Base-by-base conservation (phyloP, 352 stramenopile genomes). In the Pilasporangium apinafurcum region DNA sequence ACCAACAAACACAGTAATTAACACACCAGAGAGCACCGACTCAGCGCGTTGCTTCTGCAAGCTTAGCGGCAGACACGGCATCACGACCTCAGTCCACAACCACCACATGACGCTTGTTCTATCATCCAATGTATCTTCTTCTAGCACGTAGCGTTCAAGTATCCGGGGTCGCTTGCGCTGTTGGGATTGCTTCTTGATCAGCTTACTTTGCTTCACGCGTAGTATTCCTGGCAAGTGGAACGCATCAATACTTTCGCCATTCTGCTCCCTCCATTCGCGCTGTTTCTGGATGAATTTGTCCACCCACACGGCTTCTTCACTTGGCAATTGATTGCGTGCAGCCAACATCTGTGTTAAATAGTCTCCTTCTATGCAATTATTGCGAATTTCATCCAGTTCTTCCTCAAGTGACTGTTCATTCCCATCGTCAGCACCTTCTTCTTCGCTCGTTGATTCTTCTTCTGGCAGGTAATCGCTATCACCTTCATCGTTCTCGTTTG, bases 231-330 rank as follows among this genome's bases (percentile, higher is more conserved):
- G 35, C 29, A 62, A 18, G 22, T 62, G 46, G 38, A 52, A 53
- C 37, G 56, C 50, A 29, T 68, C 58, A 30, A 68, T 60, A 38
- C 58, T 68, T 29, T 53, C 51, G 48, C 53, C 53, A 46, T 64
- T 45, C 29, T 39, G 44, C 35, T 53, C 43, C 33, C 64, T 68
- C 58, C 58, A 68, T 41, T 56, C 31, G 13, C 45, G 47, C 37
- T 68, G 58, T 39, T 49, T 39, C 41, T 40, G 27, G 31, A 68
- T 48, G 36, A 60, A 68, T 14, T 35, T 34, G 25, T 63, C 53
- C 40, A 67, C 58, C 53, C 53, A 67, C 41, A 29, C 44, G 26
- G 58, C 48, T 16, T 67, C 58, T 17, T 60, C 58, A 17, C 31
- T 46, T 9, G 50, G 43, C 20, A 60, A 29, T 27, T 29, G 34